A percentile compares a stretch with the other conserved stretches of the same genome.
Evolutionary conservation across 192 early-diverging fungal species (phyloP).

Genomic region (Linnemannia exigua): DNA sequence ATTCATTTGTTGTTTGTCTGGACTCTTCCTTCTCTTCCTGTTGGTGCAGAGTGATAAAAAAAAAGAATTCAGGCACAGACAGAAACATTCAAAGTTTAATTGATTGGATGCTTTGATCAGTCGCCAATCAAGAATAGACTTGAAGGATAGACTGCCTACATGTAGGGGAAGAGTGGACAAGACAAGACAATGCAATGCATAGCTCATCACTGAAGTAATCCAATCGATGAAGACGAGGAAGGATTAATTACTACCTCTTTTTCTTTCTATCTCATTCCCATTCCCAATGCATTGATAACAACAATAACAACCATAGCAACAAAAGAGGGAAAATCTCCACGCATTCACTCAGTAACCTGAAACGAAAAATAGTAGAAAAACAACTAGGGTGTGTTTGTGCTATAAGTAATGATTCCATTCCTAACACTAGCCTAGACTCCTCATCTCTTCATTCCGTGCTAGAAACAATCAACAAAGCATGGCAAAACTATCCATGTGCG

Average conservation of each 20-base stretch:
- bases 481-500: too few species aligned
- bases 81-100: background rate
- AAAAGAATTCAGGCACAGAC: conserved; percentile 3
- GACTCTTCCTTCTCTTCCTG: background rate
- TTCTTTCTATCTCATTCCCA: background rate
- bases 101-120: background rate
- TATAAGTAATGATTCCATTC: too few species aligned
- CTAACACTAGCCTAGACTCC: too few species aligned
- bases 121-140: conserved; percentile 5
- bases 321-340: too few species aligned
- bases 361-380: too few species aligned
- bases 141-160: background rate
- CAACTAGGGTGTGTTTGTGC: too few species aligned
- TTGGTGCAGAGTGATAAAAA: background rate
- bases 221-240: background rate
- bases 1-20: background rate
- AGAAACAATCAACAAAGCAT: too few species aligned
- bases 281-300: too few species aligned
- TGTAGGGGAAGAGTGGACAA: background rate
- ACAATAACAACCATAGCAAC: too few species aligned
- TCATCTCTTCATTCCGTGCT: too few species aligned
- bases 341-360: too few species aligned
- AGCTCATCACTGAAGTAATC: background rate
- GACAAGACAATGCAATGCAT: background rate
- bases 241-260: background rate